Percentiles rank a stretch among this genome's conserved stretches.
phyloP scores from a whole-genome alignment of 257 asterid genomes.

The Plectranthus barbatus region DNA sequence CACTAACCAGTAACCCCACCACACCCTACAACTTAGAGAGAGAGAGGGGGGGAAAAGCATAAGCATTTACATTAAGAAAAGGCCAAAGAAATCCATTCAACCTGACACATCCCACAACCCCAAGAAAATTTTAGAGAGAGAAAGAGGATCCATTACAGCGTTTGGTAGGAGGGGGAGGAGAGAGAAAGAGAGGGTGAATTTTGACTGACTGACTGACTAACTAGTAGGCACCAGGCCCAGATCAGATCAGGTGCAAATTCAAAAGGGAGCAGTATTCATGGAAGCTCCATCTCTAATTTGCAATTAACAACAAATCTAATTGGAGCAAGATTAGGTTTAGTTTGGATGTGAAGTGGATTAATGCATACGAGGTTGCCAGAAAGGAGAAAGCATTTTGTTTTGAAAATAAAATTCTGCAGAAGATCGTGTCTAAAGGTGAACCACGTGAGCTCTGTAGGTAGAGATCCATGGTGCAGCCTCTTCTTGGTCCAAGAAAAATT shows the following conservation, averaged over 20 bases:
- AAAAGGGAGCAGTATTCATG: not conserved
- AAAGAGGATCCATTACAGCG: not conserved
- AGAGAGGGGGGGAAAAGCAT: not conserved
- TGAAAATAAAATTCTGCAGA: not conserved
- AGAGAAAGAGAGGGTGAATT: not conserved
- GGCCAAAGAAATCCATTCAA: conserved; percentile 35
- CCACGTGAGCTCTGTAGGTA: conserved; percentile 26
- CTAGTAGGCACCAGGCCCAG: conserved; percentile 4
- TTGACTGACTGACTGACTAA: not conserved
- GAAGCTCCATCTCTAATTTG: not conserved
- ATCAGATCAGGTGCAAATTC: not conserved
- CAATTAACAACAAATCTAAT: not conserved
- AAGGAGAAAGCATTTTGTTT: not conserved
- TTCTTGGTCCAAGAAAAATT: conserved; percentile 26
- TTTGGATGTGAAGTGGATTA: not conserved
- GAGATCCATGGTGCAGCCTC: conserved; percentile 12
- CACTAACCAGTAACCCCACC: conserved; percentile 24
- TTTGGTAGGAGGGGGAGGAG: not conserved
- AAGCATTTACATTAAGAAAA: conserved; percentile 15
- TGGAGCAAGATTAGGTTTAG: not conserved
- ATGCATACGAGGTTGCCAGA: not conserved
- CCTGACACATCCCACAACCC: conserved; percentile 39
- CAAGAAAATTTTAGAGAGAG: conserved; percentile 9
- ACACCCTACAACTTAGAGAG: not conserved
- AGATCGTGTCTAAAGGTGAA: conserved; percentile 6